Percentiles rank a stretch among this genome's conserved stretches.
phyloP scores from a whole-genome alignment of 208 protist genomes.

The Acanthamoeba royreba region DNA sequence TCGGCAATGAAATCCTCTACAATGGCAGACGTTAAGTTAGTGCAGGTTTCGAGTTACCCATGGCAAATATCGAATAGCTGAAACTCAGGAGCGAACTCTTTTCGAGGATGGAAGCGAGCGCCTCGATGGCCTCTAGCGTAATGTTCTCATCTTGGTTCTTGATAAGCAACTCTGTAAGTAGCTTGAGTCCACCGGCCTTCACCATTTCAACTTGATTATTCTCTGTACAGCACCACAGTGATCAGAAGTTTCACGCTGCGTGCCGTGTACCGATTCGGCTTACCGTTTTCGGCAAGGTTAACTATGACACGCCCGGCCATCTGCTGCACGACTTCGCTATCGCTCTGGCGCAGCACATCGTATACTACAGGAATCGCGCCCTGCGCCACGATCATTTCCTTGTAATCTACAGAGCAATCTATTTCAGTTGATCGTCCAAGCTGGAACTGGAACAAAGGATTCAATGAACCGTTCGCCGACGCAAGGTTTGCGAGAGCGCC shows the following conservation, averaged over 20 bases:
- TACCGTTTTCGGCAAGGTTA: conserved; percentile 41
- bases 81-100: not conserved
- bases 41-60: too few species aligned
- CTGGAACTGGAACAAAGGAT: not conserved
- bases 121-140: not conserved
- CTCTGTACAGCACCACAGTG: not conserved
- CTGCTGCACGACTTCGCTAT: not conserved
- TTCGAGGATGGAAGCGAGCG: not conserved
- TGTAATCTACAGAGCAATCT: not conserved
- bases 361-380: not conserved
- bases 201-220: conserved; percentile 14
- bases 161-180: not conserved
- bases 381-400: not conserved
- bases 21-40: not conserved
- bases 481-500: conserved; percentile 34
- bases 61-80: too few species aligned
- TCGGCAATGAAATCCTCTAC: not conserved
- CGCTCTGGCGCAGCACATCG: not conserved
- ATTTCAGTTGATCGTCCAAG: not conserved
- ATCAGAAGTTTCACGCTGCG: not conserved
- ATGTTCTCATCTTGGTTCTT: not conserved
- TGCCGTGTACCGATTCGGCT: not conserved
- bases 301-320: conserved; percentile 42
- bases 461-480: not conserved
- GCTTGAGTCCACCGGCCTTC: not conserved